These are phyloP conservation scores for Leishmania lainsoni DNA, from an alignment of 208 protist genomes.

Conservation along the genomic window DNA sequence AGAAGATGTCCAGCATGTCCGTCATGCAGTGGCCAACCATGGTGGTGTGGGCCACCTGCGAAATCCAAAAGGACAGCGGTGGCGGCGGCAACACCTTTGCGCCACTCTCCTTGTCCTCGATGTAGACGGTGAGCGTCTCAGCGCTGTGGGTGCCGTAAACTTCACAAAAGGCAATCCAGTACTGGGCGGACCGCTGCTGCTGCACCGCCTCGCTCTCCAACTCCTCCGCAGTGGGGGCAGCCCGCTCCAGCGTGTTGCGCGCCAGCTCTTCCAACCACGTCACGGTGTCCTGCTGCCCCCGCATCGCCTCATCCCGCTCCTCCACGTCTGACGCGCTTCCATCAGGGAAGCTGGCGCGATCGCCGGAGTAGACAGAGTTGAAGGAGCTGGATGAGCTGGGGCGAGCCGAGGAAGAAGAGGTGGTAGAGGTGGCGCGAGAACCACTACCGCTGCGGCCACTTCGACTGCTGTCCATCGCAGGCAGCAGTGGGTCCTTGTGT, in stretches of 20 bases:
- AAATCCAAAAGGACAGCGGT: constrained; percentile 50
- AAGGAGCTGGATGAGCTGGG: constrained; percentile 32
- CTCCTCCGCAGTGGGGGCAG: constrained; percentile 25
- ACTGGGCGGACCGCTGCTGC: constrained; percentile 51
- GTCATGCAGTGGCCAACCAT: constrained; percentile 48
- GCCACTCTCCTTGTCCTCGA: constrained; percentile 50
- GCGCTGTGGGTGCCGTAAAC: constrained; percentile 75
- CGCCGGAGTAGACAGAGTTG: constrained; percentile 46
- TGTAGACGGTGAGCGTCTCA: constrained; percentile 51
- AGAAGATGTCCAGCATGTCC: constrained; percentile 51
- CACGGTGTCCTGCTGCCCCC: constrained; percentile 30
- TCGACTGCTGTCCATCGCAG: not conserved
- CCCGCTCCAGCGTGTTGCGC: constrained; percentile 12
- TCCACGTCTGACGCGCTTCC: constrained; percentile 1
- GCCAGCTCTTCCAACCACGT: constrained; percentile 37
- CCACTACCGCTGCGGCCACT: not conserved
- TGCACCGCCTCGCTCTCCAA: constrained; percentile 42
- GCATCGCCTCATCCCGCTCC: constrained; percentile 1
- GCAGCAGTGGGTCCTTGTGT: not conserved
- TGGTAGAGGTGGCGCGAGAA: not conserved
- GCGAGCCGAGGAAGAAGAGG: constrained; percentile 8
- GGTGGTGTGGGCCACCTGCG: constrained; percentile 44
- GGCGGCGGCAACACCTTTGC: constrained; percentile 57
- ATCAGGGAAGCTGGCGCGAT: constrained; percentile 42
- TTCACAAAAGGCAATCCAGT: constrained; percentile 77